These are phyloP conservation scores for Phaeotremella fagi DNA, from an alignment of 768 basidiomycete genomes.

Conservation along the genomic window DNA sequence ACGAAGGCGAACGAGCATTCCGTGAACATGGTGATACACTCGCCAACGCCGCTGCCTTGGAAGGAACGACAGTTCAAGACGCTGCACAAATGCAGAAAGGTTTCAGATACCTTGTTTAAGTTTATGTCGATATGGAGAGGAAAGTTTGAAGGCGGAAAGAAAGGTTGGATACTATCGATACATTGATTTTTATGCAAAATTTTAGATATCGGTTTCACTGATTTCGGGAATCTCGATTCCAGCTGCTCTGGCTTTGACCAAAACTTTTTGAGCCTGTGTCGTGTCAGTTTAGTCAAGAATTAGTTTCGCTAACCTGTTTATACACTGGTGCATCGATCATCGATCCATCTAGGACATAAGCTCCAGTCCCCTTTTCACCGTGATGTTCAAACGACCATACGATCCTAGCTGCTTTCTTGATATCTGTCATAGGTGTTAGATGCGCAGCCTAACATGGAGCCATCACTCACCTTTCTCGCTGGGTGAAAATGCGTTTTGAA, in stretches of 20 bases:
- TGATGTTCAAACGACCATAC: conserved; percentile 59
- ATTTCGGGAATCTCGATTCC: conserved; percentile 56
- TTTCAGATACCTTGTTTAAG: conserved; percentile 12
- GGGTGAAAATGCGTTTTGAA: conserved; percentile 75
- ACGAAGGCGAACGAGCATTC: conserved; percentile 23
- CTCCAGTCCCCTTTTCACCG: conserved; percentile 64
- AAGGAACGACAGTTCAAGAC: conserved; percentile 23
- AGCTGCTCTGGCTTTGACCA: conserved; percentile 57
- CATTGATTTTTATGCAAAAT: background rate
- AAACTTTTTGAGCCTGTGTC: conserved; percentile 54
- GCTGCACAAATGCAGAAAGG: conserved; percentile 25
- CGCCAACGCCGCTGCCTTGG: conserved; percentile 16
- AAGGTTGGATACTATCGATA: background rate
- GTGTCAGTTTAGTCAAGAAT: background rate
- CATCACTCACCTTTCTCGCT: conserved; percentile 57
- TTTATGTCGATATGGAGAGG: background rate
- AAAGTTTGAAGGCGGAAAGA: background rate
- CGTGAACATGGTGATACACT: conserved; percentile 20
- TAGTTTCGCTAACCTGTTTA: conserved; percentile 58
- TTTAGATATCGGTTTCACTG: conserved; percentile 7
- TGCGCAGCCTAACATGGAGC: background rate
- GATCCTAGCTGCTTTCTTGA: conserved; percentile 69
- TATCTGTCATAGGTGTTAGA: conserved; percentile 55
- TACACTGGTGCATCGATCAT: conserved; percentile 94
- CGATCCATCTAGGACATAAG: conserved; percentile 58